phyloP scores from a whole-genome alignment of 108 stramenopile species.

The Cyclotella baltica region DNA sequence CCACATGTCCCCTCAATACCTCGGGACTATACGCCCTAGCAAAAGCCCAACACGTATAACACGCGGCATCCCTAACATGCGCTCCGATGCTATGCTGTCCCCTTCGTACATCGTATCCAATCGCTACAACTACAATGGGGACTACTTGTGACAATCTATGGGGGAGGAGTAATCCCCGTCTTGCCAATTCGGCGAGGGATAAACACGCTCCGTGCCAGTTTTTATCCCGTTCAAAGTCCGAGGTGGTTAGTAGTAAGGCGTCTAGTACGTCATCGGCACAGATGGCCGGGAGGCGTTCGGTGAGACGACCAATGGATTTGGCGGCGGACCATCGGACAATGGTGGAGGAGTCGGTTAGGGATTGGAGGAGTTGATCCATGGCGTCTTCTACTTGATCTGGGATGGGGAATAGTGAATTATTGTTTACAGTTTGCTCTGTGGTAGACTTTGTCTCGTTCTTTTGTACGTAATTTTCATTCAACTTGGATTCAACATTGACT shows the following conservation, averaged over 20 bases:
- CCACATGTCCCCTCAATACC: constrained; percentile 77
- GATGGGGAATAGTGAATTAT: constrained; percentile 64
- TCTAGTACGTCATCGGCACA: constrained; percentile 97
- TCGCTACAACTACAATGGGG: constrained; percentile 84
- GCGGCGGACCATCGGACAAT: constrained; percentile 98
- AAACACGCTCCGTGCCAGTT: constrained; percentile 98
- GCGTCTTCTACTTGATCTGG: constrained; percentile 97
- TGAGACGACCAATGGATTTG: constrained; percentile 96
- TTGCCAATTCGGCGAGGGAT: constrained; percentile 94
- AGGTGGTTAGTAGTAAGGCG: constrained; percentile 81
- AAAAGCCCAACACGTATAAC: constrained; percentile 99
- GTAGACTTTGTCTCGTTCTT: neutral
- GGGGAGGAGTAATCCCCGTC: constrained; percentile 96
- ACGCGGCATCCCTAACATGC: constrained; percentile 98
- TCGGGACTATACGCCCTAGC: constrained; percentile 94
- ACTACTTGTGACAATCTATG: constrained; percentile 81
- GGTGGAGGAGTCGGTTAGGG: constrained; percentile 87
- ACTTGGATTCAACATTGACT: too few species aligned
- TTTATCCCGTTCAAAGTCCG: constrained; percentile 81
- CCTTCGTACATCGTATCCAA: constrained; percentile 91
- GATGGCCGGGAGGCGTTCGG: constrained; percentile 88
- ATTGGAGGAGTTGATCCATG: constrained; percentile 87
- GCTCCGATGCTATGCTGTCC: constrained; percentile 93
- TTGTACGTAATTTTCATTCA: too few species aligned
- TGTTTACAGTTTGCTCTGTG: neutral